These are phyloP conservation scores for Phragmites australis DNA, from an alignment of 176 grass and related monocot genomes.

Conservation along the genomic window DNA sequence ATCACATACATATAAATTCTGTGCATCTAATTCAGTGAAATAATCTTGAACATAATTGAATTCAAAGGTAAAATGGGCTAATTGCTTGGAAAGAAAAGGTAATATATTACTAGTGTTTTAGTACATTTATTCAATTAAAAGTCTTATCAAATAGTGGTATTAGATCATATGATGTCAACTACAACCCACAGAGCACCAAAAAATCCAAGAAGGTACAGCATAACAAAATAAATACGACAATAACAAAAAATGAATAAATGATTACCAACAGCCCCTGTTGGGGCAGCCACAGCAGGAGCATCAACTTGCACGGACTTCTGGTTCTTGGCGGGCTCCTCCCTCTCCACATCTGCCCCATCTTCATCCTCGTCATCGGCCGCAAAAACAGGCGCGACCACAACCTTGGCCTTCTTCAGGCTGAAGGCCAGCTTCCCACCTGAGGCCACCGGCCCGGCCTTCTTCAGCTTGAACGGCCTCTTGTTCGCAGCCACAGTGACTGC, in stretches of 20 bases:
- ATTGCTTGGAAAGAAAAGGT: not conserved
- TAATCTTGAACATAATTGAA: not conserved
- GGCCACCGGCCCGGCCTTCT: conserved; percentile 39
- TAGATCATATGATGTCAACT: not conserved
- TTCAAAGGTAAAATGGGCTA: not conserved
- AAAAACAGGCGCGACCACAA: conserved; percentile 55
- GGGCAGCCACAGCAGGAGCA: conserved; percentile 25
- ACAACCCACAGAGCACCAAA: not conserved
- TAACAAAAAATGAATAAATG: conserved; percentile 38
- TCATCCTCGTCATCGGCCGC: conserved; percentile 64
- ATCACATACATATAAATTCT: not conserved
- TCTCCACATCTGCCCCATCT: conserved; percentile 23
- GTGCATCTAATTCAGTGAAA: not conserved
- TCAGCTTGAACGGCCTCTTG: conserved; percentile 69
- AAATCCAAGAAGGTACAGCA: not conserved
- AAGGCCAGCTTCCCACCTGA: conserved; percentile 79
- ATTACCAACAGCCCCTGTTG: conserved; percentile 78
- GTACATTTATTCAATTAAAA: not conserved
- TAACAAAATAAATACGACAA: not conserved
- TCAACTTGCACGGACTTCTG: conserved; percentile 47
- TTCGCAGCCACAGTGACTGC: conserved; percentile 14
- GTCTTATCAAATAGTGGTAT: not conserved
- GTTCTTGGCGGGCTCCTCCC: conserved; percentile 51
- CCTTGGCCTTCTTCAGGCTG: conserved; percentile 90
- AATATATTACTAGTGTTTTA: not conserved